A percentile compares a stretch with the other conserved stretches of the same genome.
Conservation (phyloP, 1,284 basidiomycete species). For the Leucocoprinus gongylophorus region DNA sequence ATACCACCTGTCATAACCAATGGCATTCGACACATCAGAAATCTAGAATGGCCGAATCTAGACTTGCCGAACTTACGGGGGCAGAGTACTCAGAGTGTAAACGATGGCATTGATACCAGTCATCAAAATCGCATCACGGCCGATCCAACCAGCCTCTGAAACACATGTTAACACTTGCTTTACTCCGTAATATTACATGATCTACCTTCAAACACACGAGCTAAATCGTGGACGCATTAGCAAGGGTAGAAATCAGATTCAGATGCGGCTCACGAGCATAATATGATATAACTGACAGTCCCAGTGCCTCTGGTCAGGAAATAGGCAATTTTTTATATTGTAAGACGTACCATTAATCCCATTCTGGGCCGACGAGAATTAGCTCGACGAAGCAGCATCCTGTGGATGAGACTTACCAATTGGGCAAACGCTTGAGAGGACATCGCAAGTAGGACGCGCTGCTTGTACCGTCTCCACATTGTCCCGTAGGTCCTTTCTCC, state of each 20-base stretch:
- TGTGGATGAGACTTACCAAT: constrained; percentile 46
- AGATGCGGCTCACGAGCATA: constrained; percentile 69
- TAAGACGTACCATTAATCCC: constrained; percentile 72
- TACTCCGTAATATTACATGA: constrained; percentile 1
- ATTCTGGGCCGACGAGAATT: constrained; percentile 40
- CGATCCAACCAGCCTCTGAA: constrained; percentile 89
- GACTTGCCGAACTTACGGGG: constrained; percentile 47
- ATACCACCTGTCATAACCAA: constrained; percentile 62
- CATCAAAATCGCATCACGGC: constrained; percentile 93
- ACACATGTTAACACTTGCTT: background rate
- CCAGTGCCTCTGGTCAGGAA: background rate
- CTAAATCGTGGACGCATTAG: constrained; percentile 26
- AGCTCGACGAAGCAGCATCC: constrained; percentile 7
- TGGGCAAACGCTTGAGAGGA: constrained; percentile 93
- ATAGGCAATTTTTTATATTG: background rate
- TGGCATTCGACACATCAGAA: background rate
- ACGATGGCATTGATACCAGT: constrained; percentile 88
- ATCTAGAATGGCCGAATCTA: background rate
- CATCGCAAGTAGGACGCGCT: constrained; percentile 88
- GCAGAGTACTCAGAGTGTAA: constrained; percentile 74
- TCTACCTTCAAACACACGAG: constrained; percentile 75
- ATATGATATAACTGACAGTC: constrained; percentile 72
- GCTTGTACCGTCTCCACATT: constrained; percentile 84
- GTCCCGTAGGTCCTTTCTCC: constrained; percentile 72
- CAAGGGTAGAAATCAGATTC: constrained; percentile 1